Percentiles rank a stretch among this genome's conserved stretches.
phyloP scores from a whole-genome alignment of 352 stramenopile species.

The Globisporangium rhizosaccharum region DNA sequence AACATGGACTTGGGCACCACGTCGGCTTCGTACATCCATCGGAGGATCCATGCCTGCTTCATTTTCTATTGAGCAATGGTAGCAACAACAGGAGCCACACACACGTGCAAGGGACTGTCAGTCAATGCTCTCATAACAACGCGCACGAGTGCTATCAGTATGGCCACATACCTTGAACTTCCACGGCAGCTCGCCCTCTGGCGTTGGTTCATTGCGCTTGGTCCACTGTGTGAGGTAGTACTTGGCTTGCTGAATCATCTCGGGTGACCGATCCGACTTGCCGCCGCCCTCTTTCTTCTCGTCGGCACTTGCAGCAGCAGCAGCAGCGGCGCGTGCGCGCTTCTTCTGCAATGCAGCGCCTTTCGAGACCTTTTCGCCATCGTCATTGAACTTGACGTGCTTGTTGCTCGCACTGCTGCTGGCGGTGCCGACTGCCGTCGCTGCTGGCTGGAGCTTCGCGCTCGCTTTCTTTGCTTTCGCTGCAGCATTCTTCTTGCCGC shows the following conservation, averaged over 20 bases:
- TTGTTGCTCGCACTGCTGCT: constrained; percentile 19
- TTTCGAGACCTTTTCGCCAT: constrained; percentile 41
- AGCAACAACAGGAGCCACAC: constrained; percentile 1
- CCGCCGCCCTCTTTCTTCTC: constrained; percentile 38
- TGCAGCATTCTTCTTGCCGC: constrained; percentile 56
- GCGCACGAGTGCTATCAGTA: background rate
- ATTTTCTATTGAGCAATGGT: constrained; percentile 42
- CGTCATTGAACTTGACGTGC: constrained; percentile 67
- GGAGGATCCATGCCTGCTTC: constrained; percentile 78
- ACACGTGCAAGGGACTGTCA: background rate
- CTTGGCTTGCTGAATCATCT: constrained; percentile 76
- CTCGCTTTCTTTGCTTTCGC: constrained; percentile 19
- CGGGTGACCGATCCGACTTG: constrained; percentile 66
- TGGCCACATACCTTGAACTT: constrained; percentile 64
- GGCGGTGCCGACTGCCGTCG: constrained; percentile 16
- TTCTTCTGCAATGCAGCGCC: constrained; percentile 35
- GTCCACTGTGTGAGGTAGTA: constrained; percentile 83
- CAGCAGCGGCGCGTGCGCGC: constrained; percentile 20
- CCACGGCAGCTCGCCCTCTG: constrained; percentile 56
- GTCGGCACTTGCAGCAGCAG: constrained; percentile 6
- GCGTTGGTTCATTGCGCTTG: constrained; percentile 40
- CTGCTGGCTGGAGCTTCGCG: background rate
- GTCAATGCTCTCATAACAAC: background rate
- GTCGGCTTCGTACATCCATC: constrained; percentile 80
- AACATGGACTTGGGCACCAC: constrained; percentile 82